Conservation (phyloP, 139 green algal genomes). For the Ettlia oleoabundans region DNA sequence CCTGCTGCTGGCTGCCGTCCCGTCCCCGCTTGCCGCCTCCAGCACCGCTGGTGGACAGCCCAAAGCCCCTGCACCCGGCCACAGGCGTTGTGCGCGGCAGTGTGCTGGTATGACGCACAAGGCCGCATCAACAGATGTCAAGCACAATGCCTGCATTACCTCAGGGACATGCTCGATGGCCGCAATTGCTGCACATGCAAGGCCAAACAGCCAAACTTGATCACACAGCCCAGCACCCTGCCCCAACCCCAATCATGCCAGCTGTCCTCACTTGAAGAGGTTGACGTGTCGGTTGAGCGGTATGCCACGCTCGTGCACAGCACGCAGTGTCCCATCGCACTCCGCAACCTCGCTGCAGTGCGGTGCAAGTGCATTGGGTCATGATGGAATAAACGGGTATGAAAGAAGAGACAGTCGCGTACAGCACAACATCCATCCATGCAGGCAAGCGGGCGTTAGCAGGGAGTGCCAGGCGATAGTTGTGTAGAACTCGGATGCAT, state of each 20-base stretch:
- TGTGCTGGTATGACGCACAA: too few species aligned
- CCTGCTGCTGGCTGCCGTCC: background rate
- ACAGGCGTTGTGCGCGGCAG: too few species aligned
- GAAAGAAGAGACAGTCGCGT: background rate
- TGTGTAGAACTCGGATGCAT: background rate
- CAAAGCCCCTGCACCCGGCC: too few species aligned
- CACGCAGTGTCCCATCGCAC: constrained; percentile 11
- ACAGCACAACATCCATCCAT: background rate
- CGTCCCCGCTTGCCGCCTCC: background rate
- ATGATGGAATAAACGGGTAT: background rate
- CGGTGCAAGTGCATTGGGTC: background rate
- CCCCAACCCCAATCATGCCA: background rate
- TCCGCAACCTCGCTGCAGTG: constrained; percentile 3
- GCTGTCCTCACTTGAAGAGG: constrained; percentile 12
- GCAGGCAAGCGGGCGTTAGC: background rate
- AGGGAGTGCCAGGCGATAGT: background rate
- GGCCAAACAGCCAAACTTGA: background rate
- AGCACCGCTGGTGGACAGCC: background rate
- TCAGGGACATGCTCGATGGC: too few species aligned
- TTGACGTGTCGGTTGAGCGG: constrained; percentile 26
- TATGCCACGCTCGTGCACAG: constrained; percentile 9
- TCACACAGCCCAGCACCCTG: background rate
- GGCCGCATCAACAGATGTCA: too few species aligned
- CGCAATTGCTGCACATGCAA: background rate
- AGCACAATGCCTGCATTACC: too few species aligned